These are phyloP conservation scores for Canariomyces notabilis DNA, from an alignment of 2,329 filamentous ascomycete genomes.

Conservation along the genomic window DNA sequence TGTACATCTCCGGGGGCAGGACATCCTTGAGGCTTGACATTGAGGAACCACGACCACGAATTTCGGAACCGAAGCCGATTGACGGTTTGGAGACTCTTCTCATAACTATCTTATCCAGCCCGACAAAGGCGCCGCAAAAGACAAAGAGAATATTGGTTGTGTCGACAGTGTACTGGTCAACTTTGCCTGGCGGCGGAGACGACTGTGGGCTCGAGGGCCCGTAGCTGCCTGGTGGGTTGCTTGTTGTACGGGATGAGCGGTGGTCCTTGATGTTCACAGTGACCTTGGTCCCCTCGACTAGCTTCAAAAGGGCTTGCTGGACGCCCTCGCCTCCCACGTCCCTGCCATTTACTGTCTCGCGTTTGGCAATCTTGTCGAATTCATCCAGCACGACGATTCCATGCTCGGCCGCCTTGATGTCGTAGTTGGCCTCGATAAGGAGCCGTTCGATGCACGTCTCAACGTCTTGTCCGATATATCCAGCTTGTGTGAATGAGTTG, in stretches of 20 bases:
- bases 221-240: conserved; percentile 50
- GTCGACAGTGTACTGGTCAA: conserved; percentile 68
- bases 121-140: conserved; percentile 91
- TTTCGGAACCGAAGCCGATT: conserved; percentile 85
- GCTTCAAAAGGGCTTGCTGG: conserved; percentile 90
- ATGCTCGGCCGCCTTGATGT: conserved; percentile 75
- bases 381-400: conserved; percentile 96
- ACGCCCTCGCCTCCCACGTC: conserved; percentile 96
- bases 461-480: conserved; percentile 97
- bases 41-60: conserved; percentile 52
- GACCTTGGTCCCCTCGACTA: conserved; percentile 91
- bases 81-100: conserved; percentile 79
- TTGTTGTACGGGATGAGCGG: conserved; percentile 50
- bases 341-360: conserved; percentile 80
- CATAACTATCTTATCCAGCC: conserved; percentile 80
- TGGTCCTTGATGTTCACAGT: conserved; percentile 85
- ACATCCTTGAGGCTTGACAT: conserved; percentile 48
- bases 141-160: conserved; percentile 98
- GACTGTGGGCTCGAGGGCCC: conserved; percentile 42
- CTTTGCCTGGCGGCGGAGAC: conserved; percentile 45
- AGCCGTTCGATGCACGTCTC: conserved; percentile 90
- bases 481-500: conserved; percentile 91
- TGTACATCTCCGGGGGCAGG: conserved; percentile 58
- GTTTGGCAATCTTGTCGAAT: conserved; percentile 92
- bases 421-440: conserved; percentile 84